Percentiles rank a stretch among this genome's conserved stretches.
Conservation (phyloP, 345 rosid genomes). For the Populus euphratica region DNA sequence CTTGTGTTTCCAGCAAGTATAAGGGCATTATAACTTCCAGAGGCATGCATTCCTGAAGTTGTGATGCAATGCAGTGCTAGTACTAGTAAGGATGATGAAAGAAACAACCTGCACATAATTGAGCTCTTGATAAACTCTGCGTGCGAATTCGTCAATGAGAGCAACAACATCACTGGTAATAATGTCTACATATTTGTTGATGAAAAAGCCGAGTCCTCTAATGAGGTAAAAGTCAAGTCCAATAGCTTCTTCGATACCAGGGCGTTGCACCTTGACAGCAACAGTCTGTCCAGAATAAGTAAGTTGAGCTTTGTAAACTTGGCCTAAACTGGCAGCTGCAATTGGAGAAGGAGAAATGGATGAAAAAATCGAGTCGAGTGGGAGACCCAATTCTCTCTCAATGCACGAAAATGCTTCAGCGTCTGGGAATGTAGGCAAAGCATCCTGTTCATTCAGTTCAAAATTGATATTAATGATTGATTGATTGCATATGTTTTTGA, state of each 20-base stretch:
- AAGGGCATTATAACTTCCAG: not conserved
- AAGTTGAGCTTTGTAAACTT: slow-evolving; percentile 91
- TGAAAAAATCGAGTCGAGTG: slow-evolving; percentile 69
- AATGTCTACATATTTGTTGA: slow-evolving; percentile 72
- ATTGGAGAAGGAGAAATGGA: slow-evolving; percentile 75
- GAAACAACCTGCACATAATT: slow-evolving; percentile 83
- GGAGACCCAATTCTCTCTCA: slow-evolving; percentile 71
- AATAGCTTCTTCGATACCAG: slow-evolving; percentile 81
- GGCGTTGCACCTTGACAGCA: slow-evolving; percentile 96
- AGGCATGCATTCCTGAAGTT: not conserved
- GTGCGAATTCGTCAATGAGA: slow-evolving; percentile 84
- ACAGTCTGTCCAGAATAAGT: slow-evolving; percentile 69
- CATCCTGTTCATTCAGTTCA: slow-evolving; percentile 53
- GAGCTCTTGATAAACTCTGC: slow-evolving; percentile 91
- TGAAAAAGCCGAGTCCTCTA: slow-evolving; percentile 68
- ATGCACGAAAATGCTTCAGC: slow-evolving; percentile 84
- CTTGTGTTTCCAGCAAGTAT: not conserved
- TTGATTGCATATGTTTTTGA: too few relatives aligned
- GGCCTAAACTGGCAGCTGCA: slow-evolving; percentile 97
- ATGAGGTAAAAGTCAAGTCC: slow-evolving; percentile 88
- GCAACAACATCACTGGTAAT: slow-evolving; percentile 80
- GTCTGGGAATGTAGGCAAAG: slow-evolving; percentile 95
- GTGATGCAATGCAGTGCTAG: not conserved
- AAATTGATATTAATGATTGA: too few relatives aligned
- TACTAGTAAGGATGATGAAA: slow-evolving; percentile 1